Evolutionary conservation across 345 rosid species (phyloP).

Genomic region (Clarkia xantiana): DNA sequence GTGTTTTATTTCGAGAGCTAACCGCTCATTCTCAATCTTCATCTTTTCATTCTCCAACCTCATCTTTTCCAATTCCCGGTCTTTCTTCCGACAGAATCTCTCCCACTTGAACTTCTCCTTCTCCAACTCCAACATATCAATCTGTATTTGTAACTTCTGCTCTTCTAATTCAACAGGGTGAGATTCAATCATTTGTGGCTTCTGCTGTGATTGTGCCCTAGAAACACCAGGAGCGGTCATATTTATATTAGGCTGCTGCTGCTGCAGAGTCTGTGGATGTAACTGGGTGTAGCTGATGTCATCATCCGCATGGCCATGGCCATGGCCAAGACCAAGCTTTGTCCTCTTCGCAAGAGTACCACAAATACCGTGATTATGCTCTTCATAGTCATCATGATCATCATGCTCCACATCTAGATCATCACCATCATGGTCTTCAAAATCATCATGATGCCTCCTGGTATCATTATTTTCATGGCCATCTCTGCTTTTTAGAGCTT

Average conservation of each 20-base stretch:
- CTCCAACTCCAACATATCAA: conserved; percentile 69
- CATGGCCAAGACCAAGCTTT: conserved; percentile 38
- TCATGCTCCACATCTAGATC: conserved; percentile 62
- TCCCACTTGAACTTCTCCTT: conserved; percentile 74
- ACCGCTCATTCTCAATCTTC: conserved; percentile 76
- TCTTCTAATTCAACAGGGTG: conserved; percentile 62
- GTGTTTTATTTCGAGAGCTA: conserved; percentile 54
- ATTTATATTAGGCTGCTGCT: conserved; percentile 34
- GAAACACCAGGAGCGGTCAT: conserved; percentile 32
- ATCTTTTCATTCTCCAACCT: conserved; percentile 77
- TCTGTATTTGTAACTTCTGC: conserved; percentile 63
- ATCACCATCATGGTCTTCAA: conserved; percentile 52
- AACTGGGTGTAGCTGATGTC: conserved; percentile 21
- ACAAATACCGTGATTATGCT: conserved; percentile 24
- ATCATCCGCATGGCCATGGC: conserved; percentile 22
- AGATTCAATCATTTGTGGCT: conserved; percentile 47
- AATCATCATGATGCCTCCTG: conserved; percentile 38
- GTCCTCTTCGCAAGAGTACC: conserved; percentile 47
- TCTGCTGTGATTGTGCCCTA: conserved; percentile 38
- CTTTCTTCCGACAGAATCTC: conserved; percentile 67
- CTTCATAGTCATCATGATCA: conserved; percentile 59
- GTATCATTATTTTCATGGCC: conserved; percentile 51
- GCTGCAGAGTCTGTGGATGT: conserved; percentile 15
- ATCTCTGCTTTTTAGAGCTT: conserved; percentile 66
- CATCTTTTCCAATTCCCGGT: conserved; percentile 56